Evolutionary conservation across 2,329 filamentous ascomycete species (phyloP).

Genomic region (Hypoxylon sp.): DNA sequence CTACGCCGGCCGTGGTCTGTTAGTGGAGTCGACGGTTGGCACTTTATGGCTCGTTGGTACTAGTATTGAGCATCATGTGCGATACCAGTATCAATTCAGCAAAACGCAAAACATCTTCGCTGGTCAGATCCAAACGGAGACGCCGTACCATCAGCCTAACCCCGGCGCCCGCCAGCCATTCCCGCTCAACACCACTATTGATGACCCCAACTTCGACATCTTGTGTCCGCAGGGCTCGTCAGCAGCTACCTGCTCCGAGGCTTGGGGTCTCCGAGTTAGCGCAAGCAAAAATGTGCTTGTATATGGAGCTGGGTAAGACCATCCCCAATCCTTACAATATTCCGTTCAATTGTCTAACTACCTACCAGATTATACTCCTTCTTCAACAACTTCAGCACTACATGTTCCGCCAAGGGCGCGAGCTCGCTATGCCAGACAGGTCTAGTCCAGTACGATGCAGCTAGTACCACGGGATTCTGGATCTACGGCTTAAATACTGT

Average conservation of each 20-base stretch:
- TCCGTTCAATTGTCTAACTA: constrained; percentile 8
- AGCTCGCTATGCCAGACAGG: constrained; percentile 57
- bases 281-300: constrained; percentile 63
- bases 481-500: constrained; percentile 42
- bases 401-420: constrained; percentile 54
- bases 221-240: constrained; percentile 49
- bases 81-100: constrained; percentile 75
- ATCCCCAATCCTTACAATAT: not conserved
- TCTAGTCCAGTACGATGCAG: constrained; percentile 46
- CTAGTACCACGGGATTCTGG: constrained; percentile 36
- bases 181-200: constrained; percentile 50
- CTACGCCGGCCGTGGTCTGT: constrained; percentile 59
- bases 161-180: constrained; percentile 68
- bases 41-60: constrained; percentile 71
- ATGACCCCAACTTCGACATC: constrained; percentile 62
- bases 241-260: constrained; percentile 59
- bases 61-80: constrained; percentile 69
- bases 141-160: constrained; percentile 75
- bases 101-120: constrained; percentile 68
- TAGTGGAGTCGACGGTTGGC: constrained; percentile 56
- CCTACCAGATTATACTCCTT: constrained; percentile 65
- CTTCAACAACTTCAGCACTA: constrained; percentile 69
- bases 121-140: constrained; percentile 73
- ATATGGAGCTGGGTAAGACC: constrained; percentile 66
- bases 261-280: constrained; percentile 72